A percentile compares a stretch with the other conserved stretches of the same genome.
Evolutionary conservation across 257 asterid species (phyloP).

Genomic region (Dorcoceras hygrometricum): DNA sequence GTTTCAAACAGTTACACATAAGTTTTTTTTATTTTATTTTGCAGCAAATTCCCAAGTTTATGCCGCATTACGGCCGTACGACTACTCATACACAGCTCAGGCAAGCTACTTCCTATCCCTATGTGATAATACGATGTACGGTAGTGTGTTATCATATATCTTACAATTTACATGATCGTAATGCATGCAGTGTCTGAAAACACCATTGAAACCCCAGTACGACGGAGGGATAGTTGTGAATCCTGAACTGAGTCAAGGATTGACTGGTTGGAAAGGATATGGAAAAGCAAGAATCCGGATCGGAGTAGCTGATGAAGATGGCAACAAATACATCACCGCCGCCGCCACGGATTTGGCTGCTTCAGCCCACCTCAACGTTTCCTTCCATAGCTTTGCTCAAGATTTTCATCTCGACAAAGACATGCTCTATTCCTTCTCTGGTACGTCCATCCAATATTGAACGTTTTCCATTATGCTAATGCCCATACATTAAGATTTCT

Average conservation of each 20-base stretch:
- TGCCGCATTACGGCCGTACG: not conserved
- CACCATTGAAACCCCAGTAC: constrained; percentile 37
- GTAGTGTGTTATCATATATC: too few species aligned
- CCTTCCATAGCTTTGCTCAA: not conserved
- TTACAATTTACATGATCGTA: too few species aligned
- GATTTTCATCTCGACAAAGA: not conserved
- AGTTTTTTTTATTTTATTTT: too few species aligned
- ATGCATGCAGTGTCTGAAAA: constrained; percentile 31
- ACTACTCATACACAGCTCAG: constrained; percentile 14
- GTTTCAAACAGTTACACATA: too few species aligned
- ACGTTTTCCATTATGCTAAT: constrained; percentile 16
- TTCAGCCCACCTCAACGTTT: not conserved
- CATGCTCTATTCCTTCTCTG: not conserved
- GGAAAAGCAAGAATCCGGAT: constrained; percentile 21
- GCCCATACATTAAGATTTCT: constrained; percentile 23
- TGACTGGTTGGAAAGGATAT: constrained; percentile 26
- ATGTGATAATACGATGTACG: not conserved
- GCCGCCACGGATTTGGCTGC: not conserved
- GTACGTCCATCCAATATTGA: not conserved
- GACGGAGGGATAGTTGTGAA: constrained; percentile 37
- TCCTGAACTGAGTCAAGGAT: constrained; percentile 29
- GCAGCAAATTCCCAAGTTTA: not conserved
- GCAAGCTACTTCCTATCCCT: constrained; percentile 24
- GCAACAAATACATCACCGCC: not conserved
- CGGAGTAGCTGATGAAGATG: not conserved